Conservation (phyloP, 352 stramenopile species). For the Hyaloperonospora arabidopsidis region DNA sequence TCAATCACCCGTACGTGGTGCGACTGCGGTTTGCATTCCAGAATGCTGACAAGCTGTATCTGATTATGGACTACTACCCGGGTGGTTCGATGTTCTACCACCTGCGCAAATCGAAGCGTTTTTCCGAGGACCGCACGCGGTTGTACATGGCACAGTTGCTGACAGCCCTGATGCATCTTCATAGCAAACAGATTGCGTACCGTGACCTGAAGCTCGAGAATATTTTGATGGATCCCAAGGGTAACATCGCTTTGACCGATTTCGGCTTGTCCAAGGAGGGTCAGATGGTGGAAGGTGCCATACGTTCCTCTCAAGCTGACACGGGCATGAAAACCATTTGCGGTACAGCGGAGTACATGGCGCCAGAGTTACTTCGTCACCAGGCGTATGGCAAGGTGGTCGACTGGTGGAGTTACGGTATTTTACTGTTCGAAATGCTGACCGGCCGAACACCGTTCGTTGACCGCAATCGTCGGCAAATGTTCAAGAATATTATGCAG, state of each 20-base stretch:
- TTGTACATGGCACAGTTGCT: slow-evolving; percentile 86
- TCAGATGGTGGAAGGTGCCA: slow-evolving; percentile 71
- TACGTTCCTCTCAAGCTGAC: slow-evolving; percentile 71
- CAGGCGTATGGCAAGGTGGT: slow-evolving; percentile 86
- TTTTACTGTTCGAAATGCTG: slow-evolving; percentile 86
- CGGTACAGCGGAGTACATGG: slow-evolving; percentile 86
- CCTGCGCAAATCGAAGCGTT: slow-evolving; percentile 80
- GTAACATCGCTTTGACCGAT: slow-evolving; percentile 83
- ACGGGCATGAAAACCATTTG: slow-evolving; percentile 86
- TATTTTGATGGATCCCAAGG: slow-evolving; percentile 84
- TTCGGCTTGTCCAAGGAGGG: slow-evolving; percentile 86
- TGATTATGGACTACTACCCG: slow-evolving; percentile 94
- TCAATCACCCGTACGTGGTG: slow-evolving; percentile 84
- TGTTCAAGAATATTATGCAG: slow-evolving; percentile 90
- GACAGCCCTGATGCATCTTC: slow-evolving; percentile 81
- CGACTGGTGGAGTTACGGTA: slow-evolving; percentile 87
- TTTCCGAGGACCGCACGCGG: slow-evolving; percentile 74
- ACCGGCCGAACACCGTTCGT: slow-evolving; percentile 83
- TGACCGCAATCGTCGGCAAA: slow-evolving; percentile 79
- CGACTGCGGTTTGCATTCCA: slow-evolving; percentile 83
- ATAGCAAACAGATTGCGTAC: slow-evolving; percentile 86
- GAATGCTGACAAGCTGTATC: slow-evolving; percentile 90
- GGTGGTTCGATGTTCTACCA: slow-evolving; percentile 87
- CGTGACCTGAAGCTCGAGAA: slow-evolving; percentile 87
- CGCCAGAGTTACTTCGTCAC: slow-evolving; percentile 72